A percentile compares a stretch with the other conserved stretches of the same genome.
phyloP scores from a whole-genome alignment of 306 rosid species.

The Fagus sylvatica region DNA sequence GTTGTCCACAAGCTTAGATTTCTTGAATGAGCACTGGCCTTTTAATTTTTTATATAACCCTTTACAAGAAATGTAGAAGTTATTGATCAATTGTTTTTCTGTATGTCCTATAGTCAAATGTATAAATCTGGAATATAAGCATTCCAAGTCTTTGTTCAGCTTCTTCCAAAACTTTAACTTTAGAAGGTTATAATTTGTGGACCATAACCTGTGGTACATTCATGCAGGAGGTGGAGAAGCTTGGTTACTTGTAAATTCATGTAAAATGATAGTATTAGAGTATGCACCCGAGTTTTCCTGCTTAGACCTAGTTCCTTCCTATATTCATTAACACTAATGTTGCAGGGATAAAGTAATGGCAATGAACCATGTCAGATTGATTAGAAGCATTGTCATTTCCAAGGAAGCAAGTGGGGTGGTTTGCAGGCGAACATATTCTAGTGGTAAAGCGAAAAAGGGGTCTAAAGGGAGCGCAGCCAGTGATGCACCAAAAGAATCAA shows the following conservation, averaged over 20 bases:
- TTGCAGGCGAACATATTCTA: constrained; percentile 49
- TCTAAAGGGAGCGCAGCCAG: constrained; percentile 62
- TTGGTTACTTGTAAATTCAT: not conserved
- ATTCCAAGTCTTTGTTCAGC: not conserved
- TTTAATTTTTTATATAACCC: not conserved
- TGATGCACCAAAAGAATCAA: constrained; percentile 74
- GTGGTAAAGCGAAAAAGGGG: constrained; percentile 77
- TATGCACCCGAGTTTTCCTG: not conserved
- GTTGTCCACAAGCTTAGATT: not conserved
- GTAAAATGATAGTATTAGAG: not conserved
- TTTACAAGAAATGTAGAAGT: not conserved
- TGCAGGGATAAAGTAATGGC: constrained; percentile 55
- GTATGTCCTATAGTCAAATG: not conserved
- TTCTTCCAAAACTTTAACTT: not conserved
- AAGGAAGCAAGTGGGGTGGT: constrained; percentile 38
- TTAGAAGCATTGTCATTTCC: constrained; percentile 31
- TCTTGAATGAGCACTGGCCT: not conserved
- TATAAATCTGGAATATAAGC: not conserved
- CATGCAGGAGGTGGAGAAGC: not conserved
- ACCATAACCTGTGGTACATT: not conserved
- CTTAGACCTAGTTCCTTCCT: constrained; percentile 13
- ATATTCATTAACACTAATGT: constrained; percentile 9
- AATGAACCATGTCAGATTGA: constrained; percentile 36
- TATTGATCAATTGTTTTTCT: not conserved
- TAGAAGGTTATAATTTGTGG: not conserved